phyloP scores from a whole-genome alignment of 2,329 filamentous ascomycete species.

The Trichoderma breve region DNA sequence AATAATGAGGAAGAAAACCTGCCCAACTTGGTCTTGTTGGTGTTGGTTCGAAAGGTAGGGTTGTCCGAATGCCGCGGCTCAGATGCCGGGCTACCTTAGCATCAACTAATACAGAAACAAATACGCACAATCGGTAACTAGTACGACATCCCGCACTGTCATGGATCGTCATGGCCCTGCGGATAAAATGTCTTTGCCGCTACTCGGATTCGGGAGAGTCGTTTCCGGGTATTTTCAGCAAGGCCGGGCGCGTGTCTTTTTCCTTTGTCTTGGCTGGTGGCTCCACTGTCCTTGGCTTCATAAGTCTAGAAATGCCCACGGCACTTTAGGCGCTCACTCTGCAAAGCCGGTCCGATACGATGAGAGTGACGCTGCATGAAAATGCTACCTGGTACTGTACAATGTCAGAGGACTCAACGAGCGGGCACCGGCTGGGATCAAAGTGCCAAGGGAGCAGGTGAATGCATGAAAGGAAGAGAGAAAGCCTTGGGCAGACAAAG shows the following conservation, averaged over 20 bases:
- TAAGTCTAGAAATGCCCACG: background rate
- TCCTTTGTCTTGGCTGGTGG: background rate
- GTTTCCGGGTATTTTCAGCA: background rate
- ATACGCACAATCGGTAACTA: background rate
- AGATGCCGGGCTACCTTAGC: background rate
- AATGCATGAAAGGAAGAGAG: background rate
- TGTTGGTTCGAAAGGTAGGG: background rate
- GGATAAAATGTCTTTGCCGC: background rate
- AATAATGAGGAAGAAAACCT: constrained; percentile 1
- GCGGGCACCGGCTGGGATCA: background rate
- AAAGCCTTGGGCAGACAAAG: background rate
- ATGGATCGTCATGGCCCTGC: constrained; percentile 4
- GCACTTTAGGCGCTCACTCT: background rate
- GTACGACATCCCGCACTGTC: background rate
- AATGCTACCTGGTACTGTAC: background rate
- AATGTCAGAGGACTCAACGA: background rate
- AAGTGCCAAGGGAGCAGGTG: background rate
- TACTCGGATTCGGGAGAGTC: background rate
- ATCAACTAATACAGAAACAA: background rate
- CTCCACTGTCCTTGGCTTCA: background rate
- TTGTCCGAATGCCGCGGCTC: constrained; percentile 5
- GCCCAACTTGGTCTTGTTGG: background rate
- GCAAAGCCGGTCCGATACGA: background rate
- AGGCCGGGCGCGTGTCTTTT: constrained; percentile 4
- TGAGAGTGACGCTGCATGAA: background rate